Percentiles rank a stretch among this genome's conserved stretches.
phyloP scores from a whole-genome alignment of 768 basidiomycete species.

The Tephrocybe sp. region DNA sequence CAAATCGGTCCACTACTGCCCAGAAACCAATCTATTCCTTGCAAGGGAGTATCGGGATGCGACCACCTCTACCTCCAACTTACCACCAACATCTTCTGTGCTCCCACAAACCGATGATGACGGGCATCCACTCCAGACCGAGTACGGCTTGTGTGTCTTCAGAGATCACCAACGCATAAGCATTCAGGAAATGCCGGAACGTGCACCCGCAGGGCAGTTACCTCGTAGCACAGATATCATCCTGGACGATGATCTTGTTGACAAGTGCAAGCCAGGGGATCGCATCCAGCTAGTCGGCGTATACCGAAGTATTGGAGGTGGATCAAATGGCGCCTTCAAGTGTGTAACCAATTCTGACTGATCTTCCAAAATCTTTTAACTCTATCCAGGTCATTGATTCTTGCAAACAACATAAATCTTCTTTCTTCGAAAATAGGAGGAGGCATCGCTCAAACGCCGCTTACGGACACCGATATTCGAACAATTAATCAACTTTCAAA shows the following conservation, averaged over 20 bases:
- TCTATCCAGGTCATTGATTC: slow-evolving; percentile 74
- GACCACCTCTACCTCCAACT: slow-evolving; percentile 81
- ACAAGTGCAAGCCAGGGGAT: slow-evolving; percentile 97
- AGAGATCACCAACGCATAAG: slow-evolving; percentile 96
- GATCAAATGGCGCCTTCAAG: slow-evolving; percentile 93
- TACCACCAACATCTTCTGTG: slow-evolving; percentile 82
- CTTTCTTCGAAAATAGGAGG: slow-evolving; percentile 94
- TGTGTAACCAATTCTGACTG: slow-evolving; percentile 33
- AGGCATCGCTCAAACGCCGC: slow-evolving; percentile 88
- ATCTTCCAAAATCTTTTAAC: slow-evolving; percentile 10
- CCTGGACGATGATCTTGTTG: slow-evolving; percentile 94
- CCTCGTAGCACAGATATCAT: slow-evolving; percentile 96
- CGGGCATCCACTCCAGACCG: slow-evolving; percentile 82
- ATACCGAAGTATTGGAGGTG: slow-evolving; percentile 92
- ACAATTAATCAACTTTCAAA: slow-evolving; percentile 93
- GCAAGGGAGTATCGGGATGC: slow-evolving; percentile 91
- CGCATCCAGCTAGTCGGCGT: slow-evolving; percentile 95
- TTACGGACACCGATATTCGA: slow-evolving; percentile 94
- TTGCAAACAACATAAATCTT: slow-evolving; percentile 94
- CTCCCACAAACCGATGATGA: slow-evolving; percentile 93
- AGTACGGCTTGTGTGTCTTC: slow-evolving; percentile 91
- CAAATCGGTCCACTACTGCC: slow-evolving; percentile 93
- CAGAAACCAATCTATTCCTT: slow-evolving; percentile 83
- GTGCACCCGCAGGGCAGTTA: slow-evolving; percentile 95
- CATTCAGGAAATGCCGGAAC: slow-evolving; percentile 99